Evolutionary conservation across 345 rosid species (phyloP), one percentile per base, ranked within the genome.

Genomic region (Trapa bicornis): DNA sequence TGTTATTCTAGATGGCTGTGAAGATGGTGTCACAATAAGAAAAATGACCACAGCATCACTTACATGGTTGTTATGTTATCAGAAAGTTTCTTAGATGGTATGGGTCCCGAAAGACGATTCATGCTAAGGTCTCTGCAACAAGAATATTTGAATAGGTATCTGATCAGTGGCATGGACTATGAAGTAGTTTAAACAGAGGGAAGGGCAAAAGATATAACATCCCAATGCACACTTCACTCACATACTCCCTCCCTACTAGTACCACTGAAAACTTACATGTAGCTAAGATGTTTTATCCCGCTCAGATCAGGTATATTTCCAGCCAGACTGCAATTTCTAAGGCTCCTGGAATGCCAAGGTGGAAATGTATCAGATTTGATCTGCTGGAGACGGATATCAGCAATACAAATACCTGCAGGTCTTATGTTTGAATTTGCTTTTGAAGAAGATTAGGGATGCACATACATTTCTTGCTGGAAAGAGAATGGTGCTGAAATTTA

Each of bases 281-380:
- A 92, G 68, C 32, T 70, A 64, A 88, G 85, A 68, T 56, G 71
- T 6, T 67, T 70, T 47, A 88, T 89, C 73, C 78, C 68, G 73
- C 96, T 88, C 68, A 92, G 77, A 76, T 88, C 96, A 74, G 90
- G 96, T 71, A 92, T 78, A 17, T 74, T 58, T 43, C 96, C 98
- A 72, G 69, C 70, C 82, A 92, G 80, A 78, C 79, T 75, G 81
- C 96, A 92, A 75, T 86, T 89, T 77, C 92, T 81, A 68, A 92
- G 91, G 85, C 96, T 92, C 81, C 96, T 92, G 85, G 74, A 68
- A 75, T 64, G 70, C 71, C 72, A 68, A 37, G 67, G 61, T 77
- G 48, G 22, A 6, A 68, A 60, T 16, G 8, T 29, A 29, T 57
- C 36, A 57, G 13, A 57, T 61, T 41, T n/a, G 29, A 22, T 22